Evolutionary conservation across 805 yeast species (phyloP), one percentile per base, ranked within the genome.

Genomic region (Barnettozyma populi): DNA sequence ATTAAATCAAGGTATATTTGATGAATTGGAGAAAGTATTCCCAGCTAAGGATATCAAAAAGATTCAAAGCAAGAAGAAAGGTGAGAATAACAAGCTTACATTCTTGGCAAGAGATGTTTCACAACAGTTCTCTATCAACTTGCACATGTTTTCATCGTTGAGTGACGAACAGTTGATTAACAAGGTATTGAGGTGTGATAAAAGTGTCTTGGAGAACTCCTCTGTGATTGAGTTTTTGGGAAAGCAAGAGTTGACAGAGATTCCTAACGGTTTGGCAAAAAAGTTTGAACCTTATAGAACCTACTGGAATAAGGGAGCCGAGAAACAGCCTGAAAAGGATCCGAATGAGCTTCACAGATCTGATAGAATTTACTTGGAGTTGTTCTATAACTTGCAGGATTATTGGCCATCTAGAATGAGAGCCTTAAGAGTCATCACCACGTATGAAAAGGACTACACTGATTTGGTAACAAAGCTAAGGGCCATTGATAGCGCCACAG

Each of bases 381-480:
- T 90, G 46, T 83, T 90, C 58, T 87, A 82, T 63, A 89, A 94
- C 57, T 68, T 94, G 57, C 86, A 86, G 54, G 82, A 81, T 52
- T 94, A 94, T 64, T 95, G 99, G 99, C 79, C 82, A 52, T 80
- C 96, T 2, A 78, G 99, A 62, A 85, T 92, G 68, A 72, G 96
- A 52, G 95, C 97, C 0, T 65, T 94, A 46, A 71, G 80, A 43
- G 75, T 90, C 13, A 73, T 82, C 9, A 79, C 85, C 41, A 75
- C 82, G 2, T 89, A 76, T 63, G 88, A 86, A 55, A 83, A 78
- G 54, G 98, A 94, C 49, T 90, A 88, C 64, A 70, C 72, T 24
- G 94, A 86, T 47, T 68, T 90, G 31, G 76, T 82, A 5, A 62
- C 67, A 8, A 90, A 90, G 62, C 69, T 94, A 45, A 76, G 82